Evolutionary conservation across 2,329 filamentous ascomycete species (phyloP).

Genomic region (Calonectria multiphialidica): DNA sequence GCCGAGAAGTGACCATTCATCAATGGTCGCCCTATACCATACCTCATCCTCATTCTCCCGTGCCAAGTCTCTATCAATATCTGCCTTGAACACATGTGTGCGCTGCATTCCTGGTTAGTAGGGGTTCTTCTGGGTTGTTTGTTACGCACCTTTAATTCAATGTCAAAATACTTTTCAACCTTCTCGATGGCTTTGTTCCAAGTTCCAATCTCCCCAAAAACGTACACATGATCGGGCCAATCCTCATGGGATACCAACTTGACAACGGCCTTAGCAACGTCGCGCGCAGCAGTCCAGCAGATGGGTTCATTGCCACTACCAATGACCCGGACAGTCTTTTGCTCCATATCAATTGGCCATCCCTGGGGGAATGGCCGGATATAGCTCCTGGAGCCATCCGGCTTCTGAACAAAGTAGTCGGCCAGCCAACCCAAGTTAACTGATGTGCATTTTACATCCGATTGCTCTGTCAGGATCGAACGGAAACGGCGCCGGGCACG

Average conservation of each 20-base stretch:
- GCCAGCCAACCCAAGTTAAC: not conserved
- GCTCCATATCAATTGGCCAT: not conserved
- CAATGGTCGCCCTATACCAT: not conserved
- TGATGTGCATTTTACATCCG: not conserved
- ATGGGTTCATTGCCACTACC: not conserved
- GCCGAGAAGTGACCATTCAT: not conserved
- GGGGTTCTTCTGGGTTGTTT: not conserved
- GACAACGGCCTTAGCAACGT: not conserved
- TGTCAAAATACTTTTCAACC: not conserved
- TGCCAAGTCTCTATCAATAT: not conserved
- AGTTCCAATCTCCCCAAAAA: not conserved
- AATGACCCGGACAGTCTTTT: not conserved
- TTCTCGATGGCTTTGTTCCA: not conserved
- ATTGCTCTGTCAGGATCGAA: not conserved
- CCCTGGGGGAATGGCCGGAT: not conserved
- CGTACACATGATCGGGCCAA: not conserved
- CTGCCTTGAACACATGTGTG: not conserved
- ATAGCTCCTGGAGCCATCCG: not conserved
- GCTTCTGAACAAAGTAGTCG: not conserved
- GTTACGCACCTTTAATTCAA: not conserved
- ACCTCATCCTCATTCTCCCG: not conserved
- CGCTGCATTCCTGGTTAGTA: not conserved
- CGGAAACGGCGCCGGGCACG: not conserved
- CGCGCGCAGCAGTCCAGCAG: not conserved
- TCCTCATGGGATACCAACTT: not conserved